phyloP scores from a whole-genome alignment of 257 asterid species.

The Plectranthus barbatus region DNA sequence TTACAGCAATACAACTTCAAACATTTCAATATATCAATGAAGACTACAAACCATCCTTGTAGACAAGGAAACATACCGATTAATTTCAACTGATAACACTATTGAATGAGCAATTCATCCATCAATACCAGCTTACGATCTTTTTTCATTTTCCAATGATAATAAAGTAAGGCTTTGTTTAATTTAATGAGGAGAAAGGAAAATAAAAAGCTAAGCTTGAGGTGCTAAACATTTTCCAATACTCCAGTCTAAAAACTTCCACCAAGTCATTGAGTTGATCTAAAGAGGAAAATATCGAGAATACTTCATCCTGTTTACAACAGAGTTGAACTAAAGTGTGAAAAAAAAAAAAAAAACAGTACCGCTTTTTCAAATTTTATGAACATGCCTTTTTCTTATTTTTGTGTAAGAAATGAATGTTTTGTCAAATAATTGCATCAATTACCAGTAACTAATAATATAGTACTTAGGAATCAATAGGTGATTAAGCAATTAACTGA shows the following conservation, averaged over 20 bases:
- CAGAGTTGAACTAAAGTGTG: background rate
- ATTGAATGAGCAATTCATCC: background rate
- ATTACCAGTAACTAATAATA: background rate
- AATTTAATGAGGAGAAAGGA: background rate
- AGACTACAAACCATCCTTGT: background rate
- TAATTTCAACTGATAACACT: background rate
- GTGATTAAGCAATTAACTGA: background rate
- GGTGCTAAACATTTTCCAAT: background rate
- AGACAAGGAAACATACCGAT: background rate
- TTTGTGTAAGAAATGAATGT: background rate
- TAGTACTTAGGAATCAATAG: background rate
- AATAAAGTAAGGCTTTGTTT: background rate
- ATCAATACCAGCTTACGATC: background rate
- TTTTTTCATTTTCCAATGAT: background rate
- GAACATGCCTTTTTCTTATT: background rate
- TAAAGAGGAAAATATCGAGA: background rate
- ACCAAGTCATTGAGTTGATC: background rate
- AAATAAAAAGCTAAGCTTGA: too few relatives aligned
- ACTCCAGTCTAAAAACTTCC: too few relatives aligned
- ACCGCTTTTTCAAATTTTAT: background rate
- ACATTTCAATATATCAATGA: background rate
- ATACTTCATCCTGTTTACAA: background rate
- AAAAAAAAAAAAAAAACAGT: background rate
- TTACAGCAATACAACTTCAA: background rate
- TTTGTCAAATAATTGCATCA: background rate